A percentile compares a stretch with the other conserved stretches of the same genome.
phyloP scores from a whole-genome alignment of 768 basidiomycete species.

The Podaxis sp. region DNA sequence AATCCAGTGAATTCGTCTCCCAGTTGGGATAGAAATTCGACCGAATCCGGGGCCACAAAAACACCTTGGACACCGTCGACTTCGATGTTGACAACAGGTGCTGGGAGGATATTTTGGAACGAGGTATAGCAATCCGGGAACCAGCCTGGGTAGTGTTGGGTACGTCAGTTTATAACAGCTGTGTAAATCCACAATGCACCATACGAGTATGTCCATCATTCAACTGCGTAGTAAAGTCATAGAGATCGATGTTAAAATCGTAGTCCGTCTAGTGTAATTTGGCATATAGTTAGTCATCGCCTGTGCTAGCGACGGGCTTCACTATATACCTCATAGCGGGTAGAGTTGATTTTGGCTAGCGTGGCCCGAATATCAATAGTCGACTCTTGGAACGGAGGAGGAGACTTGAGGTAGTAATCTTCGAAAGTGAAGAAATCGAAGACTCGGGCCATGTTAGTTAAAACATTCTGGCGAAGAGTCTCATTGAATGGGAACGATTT shows the following conservation, averaged over 20 bases:
- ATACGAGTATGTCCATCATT: slow-evolving; percentile 68
- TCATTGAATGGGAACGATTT: slow-evolving; percentile 58
- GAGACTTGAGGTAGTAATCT: slow-evolving; percentile 47
- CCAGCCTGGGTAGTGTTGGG: slow-evolving; percentile 40
- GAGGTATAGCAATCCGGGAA: slow-evolving; percentile 54
- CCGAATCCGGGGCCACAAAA: slow-evolving; percentile 54
- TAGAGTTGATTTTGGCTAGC: slow-evolving; percentile 45
- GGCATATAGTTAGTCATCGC: neutral
- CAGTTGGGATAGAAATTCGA: slow-evolving; percentile 45
- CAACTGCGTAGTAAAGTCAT: slow-evolving; percentile 49
- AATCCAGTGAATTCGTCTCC: slow-evolving; percentile 44
- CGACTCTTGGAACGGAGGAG: slow-evolving; percentile 54
- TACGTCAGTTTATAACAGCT: neutral
- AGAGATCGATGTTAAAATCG: slow-evolving; percentile 59
- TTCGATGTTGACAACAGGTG: slow-evolving; percentile 51
- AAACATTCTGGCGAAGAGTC: slow-evolving; percentile 52
- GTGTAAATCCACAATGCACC: slow-evolving; percentile 11
- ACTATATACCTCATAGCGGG: slow-evolving; percentile 41
- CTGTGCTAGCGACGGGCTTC: neutral
- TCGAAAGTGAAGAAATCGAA: slow-evolving; percentile 58
- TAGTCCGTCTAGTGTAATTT: slow-evolving; percentile 51
- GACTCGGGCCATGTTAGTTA: slow-evolving; percentile 43
- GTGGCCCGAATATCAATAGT: slow-evolving; percentile 52
- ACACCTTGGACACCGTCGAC: slow-evolving; percentile 45
- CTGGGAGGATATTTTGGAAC: slow-evolving; percentile 55